Percentiles rank a stretch among this genome's conserved stretches.
These are phyloP conservation scores for Septoria petroselini DNA, from an alignment of 2,329 filamentous ascomycete genomes.

Conservation along the genomic window DNA sequence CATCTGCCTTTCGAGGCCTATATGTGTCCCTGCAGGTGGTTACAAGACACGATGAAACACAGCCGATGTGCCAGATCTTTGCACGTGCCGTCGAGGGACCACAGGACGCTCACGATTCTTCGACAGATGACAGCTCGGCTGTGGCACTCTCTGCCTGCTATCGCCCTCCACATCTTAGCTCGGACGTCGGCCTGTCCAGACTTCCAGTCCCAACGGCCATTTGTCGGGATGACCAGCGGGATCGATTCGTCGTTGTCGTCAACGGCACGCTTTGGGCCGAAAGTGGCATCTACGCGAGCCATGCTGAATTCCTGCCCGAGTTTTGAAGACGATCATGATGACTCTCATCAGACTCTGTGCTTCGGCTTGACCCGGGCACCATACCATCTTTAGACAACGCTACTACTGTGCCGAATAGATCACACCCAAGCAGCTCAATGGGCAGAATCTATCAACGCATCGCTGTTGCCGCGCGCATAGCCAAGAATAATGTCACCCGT, in stretches of 20 bases:
- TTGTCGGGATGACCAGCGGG: not conserved
- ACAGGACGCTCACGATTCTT: not conserved
- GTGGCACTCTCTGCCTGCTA: not conserved
- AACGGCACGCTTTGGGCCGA: not conserved
- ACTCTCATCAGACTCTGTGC: not conserved
- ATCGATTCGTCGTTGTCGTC: not conserved
- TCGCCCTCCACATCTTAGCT: constrained; percentile 1
- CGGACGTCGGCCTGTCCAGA: constrained; percentile 2
- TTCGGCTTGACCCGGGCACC: not conserved
- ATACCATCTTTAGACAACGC: not conserved
- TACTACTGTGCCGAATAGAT: not conserved
- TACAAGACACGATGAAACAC: constrained; percentile 8
- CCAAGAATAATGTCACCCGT: too few species aligned
- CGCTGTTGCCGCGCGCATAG: too few species aligned
- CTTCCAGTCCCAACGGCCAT: not conserved
- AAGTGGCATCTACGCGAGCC: not conserved
- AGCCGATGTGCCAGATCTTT: not conserved
- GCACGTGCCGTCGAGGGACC: not conserved
- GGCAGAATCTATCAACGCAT: too few species aligned
- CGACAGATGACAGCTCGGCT: not conserved
- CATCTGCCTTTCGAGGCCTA: not conserved
- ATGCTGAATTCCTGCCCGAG: not conserved
- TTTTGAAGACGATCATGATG: not conserved
- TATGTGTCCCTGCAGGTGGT: constrained; percentile 6
- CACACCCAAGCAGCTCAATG: too few species aligned